Evolutionary conservation across 352 stramenopile genomes (phyloP), one percentile per base, ranked within the genome.

Genomic region (Phytophthora idaei): DNA sequence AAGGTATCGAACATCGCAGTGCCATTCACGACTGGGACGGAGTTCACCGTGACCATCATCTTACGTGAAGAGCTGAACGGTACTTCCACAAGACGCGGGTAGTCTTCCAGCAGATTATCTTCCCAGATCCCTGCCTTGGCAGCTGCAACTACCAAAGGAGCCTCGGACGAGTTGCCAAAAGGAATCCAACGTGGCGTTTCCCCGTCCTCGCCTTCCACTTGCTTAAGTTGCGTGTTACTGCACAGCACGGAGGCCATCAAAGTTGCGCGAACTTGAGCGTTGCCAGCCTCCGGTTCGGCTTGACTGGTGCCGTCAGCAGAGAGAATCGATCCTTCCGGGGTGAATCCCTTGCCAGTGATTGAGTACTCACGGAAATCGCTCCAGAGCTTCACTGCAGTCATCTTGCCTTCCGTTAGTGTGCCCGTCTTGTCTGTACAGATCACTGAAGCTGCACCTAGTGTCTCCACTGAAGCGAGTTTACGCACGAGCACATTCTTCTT

Each of bases 11-110:
- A 81, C 73, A 77, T 78, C 2, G 64, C 67, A 1, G 46, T 67
- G 25, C 46, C 60, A 15, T 64, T 66, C 11, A 73, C 14, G 39
- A 60, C 31, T 8, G 81, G 79, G 4, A 92, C 42, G 1, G 69
- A 62, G 48, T 90, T 86, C n/a, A 92, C 77, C 3, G 84, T 92
- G 42, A 92, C 73, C 97, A 99, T 99, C 73, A 80, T 91, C 75
- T 99, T 99, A 27, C 90, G 83, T 7, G 97, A 93, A 12, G 93
- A 98, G 27, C 78, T 97, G 80, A 99, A 99, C 0, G 96, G 92
- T 45, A 98, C 87, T 81, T 98, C 94, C 11, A 87, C 82, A 0
- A 93, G 36, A 9, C 96, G 85, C 21, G 82, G 86, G 78, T 83
- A 93, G 69, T 83, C 78, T n/a, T 54, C 56, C 2, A 73, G 15